phyloP scores from a whole-genome alignment of 2,329 filamentous ascomycete species.

The Neopestalotiopsis rosae region DNA sequence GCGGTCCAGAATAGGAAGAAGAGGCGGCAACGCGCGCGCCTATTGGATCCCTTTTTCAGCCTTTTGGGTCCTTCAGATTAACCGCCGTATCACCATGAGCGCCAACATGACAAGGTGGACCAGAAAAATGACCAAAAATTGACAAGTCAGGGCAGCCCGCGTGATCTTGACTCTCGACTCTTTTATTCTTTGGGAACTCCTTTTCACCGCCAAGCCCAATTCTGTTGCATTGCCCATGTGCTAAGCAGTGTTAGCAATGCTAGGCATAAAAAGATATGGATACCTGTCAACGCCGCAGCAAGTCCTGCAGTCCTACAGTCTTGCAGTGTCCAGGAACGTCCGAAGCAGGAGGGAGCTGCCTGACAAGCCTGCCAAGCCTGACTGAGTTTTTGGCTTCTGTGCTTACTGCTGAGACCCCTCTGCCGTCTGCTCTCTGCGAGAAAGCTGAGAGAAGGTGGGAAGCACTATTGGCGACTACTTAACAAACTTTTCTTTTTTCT shows the following conservation, averaged over 20 bases:
- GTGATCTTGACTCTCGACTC: background rate
- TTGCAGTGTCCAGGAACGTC: background rate
- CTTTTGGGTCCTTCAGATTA: background rate
- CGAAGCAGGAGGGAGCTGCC: background rate
- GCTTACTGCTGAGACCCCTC: background rate
- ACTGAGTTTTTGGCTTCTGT: too few relatives aligned
- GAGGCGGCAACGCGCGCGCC: background rate
- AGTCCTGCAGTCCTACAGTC: too few relatives aligned
- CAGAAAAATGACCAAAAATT: background rate
- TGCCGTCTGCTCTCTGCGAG: too few relatives aligned
- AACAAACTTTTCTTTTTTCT: too few relatives aligned
- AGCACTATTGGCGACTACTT: too few relatives aligned
- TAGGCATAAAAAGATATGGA: background rate
- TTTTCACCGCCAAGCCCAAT: background rate
- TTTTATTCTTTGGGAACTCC: background rate
- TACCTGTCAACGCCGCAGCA: background rate
- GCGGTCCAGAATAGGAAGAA: background rate
- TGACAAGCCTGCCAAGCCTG: too few relatives aligned
- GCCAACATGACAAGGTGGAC: background rate
- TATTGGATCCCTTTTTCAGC: background rate
- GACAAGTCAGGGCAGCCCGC: background rate
- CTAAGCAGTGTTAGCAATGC: background rate
- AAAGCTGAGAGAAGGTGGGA: background rate
- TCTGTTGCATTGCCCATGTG: too few relatives aligned
- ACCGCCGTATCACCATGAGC: constrained; percentile 2